These are phyloP conservation scores for Lactarius hengduanensis DNA, from an alignment of 768 basidiomycete genomes.

Conservation along the genomic window DNA sequence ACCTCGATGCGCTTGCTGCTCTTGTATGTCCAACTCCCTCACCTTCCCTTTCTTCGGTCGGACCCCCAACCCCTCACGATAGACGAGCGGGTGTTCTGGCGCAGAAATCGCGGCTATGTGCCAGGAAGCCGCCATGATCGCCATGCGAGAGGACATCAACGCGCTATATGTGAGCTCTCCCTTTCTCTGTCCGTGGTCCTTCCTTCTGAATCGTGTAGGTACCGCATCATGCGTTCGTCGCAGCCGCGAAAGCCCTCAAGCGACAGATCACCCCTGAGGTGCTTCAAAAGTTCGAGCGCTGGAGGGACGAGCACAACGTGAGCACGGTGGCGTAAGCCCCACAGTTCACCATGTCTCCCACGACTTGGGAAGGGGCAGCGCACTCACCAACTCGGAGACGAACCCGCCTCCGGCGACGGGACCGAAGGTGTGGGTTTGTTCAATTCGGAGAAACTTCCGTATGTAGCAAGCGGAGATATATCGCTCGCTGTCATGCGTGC, in stretches of 20 bases:
- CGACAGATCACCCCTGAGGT: slow-evolving; percentile 84
- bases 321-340: slow-evolving; percentile 5
- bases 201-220: slow-evolving; percentile 50
- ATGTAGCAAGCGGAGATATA: slow-evolving; percentile 10
- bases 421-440: neutral
- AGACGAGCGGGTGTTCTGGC: slow-evolving; percentile 96
- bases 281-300: slow-evolving; percentile 65
- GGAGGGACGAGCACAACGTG: slow-evolving; percentile 44
- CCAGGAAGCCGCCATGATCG: slow-evolving; percentile 91
- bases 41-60: slow-evolving; percentile 7
- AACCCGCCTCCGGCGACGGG: neutral
- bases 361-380: neutral
- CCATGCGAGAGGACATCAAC: slow-evolving; percentile 86
- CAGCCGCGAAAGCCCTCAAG: slow-evolving; percentile 69
- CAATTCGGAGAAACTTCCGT: neutral
- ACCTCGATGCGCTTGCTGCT: slow-evolving; percentile 63
- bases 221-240: slow-evolving; percentile 64
- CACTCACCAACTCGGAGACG: neutral
- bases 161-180: slow-evolving; percentile 61
- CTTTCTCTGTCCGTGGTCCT: neutral
- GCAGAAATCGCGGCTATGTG: slow-evolving; percentile 91
- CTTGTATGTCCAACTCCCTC: slow-evolving; percentile 48
- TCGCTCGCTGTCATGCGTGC: slow-evolving; percentile 2
- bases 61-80: neutral
- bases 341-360: neutral